phyloP scores from a whole-genome alignment of 805 yeast species.

The Schwanniomyces pseudopolymorphus region DNA sequence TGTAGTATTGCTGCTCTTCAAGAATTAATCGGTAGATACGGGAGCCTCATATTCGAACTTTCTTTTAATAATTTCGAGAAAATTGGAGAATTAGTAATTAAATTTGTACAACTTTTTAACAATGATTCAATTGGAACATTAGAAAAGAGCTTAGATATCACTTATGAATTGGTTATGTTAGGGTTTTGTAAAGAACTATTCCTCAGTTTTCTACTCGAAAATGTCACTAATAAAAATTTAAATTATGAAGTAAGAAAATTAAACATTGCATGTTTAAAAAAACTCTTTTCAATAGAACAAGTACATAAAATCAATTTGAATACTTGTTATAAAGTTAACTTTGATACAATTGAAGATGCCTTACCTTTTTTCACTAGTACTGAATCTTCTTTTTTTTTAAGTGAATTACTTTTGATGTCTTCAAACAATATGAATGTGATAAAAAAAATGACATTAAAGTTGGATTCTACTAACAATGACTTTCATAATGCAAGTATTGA shows the following conservation, averaged over 20 bases:
- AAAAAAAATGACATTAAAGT: background rate
- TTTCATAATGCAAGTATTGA: constrained; percentile 29
- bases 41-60: constrained; percentile 35
- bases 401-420: constrained; percentile 2
- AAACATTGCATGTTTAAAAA: constrained; percentile 37
- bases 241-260: constrained; percentile 38
- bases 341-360: background rate
- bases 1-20: constrained; percentile 88
- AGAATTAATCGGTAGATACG: constrained; percentile 79
- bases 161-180: constrained; percentile 15
- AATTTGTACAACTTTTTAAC: constrained; percentile 61
- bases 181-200: constrained; percentile 29
- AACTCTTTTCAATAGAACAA: background rate
- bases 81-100: constrained; percentile 40
- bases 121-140: constrained; percentile 27
- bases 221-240: constrained; percentile 33
- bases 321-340: background rate
- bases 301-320: background rate
- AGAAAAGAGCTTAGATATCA: constrained; percentile 14
- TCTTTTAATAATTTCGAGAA: constrained; percentile 8
- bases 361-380: background rate
- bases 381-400: constrained; percentile 6
- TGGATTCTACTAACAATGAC: constrained; percentile 18
- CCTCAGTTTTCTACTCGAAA: constrained; percentile 26
- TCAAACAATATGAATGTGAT: background rate